Evolutionary conservation across 225 moss, liverwort and hornwort genomes (phyloP).

Genomic region (Pseudisothecium myosuroides): DNA sequence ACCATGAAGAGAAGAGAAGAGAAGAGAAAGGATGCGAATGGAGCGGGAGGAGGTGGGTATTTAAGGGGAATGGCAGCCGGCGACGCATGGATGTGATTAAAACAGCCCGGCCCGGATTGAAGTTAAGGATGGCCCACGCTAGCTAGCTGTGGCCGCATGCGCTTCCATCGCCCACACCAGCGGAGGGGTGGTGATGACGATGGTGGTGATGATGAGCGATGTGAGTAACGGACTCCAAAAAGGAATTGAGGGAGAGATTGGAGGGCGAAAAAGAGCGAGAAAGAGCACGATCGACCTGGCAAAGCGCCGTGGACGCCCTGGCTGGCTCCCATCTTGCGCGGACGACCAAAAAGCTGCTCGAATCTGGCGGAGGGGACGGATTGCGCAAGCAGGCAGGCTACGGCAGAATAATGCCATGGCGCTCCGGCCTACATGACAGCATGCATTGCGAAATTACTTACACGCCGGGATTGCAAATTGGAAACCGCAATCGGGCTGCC

Average conservation of each 20-base stretch:
- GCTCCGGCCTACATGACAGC: neutral
- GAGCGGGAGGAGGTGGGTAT: neutral
- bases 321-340: neutral
- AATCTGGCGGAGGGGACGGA: neutral
- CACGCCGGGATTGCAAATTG: neutral
- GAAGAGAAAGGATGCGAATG: neutral
- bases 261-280: neutral
- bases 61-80: neutral
- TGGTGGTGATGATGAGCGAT: neutral
- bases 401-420: neutral
- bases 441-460: neutral
- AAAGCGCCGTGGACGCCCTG: neutral
- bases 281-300: neutral
- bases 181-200: neutral
- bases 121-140: constrained; percentile 13
- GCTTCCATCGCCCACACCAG: neutral
- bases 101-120: neutral
- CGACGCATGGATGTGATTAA: neutral
- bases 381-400: neutral
- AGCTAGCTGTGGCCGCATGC: neutral
- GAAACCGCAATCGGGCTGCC: neutral
- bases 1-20: neutral
- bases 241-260: neutral
- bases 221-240: neutral
- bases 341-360: neutral